Percentiles rank a stretch among this genome's conserved stretches.
These are phyloP conservation scores for Trametes cinnabarina DNA, from an alignment of 768 basidiomycete genomes.

Conservation along the genomic window DNA sequence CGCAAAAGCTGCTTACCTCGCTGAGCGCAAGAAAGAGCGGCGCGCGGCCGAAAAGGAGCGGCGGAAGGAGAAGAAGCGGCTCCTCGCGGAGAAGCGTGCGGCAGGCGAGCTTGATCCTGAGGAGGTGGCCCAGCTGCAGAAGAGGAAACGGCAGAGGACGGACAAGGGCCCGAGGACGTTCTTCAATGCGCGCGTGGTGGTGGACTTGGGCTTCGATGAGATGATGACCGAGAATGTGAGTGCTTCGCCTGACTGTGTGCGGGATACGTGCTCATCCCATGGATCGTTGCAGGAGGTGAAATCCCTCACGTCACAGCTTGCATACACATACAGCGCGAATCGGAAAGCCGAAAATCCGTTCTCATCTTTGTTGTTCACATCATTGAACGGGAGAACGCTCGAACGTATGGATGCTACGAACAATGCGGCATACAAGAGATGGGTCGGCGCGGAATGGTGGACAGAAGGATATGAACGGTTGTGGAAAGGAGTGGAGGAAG, in stretches of 20 bases:
- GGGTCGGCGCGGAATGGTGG: slow-evolving; percentile 86
- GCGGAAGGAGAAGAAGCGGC: slow-evolving; percentile 69
- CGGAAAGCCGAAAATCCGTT: slow-evolving; percentile 71
- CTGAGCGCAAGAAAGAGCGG: slow-evolving; percentile 67
- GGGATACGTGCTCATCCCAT: neutral
- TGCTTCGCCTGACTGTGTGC: neutral
- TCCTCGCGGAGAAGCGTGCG: slow-evolving; percentile 57
- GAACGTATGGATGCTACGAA: slow-evolving; percentile 62
- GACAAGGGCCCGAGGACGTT: slow-evolving; percentile 27
- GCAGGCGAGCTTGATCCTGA: slow-evolving; percentile 58
- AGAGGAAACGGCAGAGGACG: slow-evolving; percentile 39
- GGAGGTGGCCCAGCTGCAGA: slow-evolving; percentile 11
- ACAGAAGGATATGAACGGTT: slow-evolving; percentile 66
- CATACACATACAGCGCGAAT: slow-evolving; percentile 90
- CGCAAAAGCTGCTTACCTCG: slow-evolving; percentile 65
- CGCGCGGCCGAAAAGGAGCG: slow-evolving; percentile 75
- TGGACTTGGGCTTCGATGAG: slow-evolving; percentile 92
- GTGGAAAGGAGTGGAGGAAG: slow-evolving; percentile 44
- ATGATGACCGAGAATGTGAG: slow-evolving; percentile 90
- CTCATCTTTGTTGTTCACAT: slow-evolving; percentile 71
- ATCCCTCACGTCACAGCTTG: slow-evolving; percentile 86
- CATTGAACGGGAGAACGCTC: slow-evolving; percentile 69
- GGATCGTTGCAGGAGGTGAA: slow-evolving; percentile 72
- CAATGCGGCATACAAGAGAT: slow-evolving; percentile 71
- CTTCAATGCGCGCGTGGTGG: slow-evolving; percentile 60